phyloP scores from a whole-genome alignment of 1,284 basidiomycete genomes.

The Leccinum brunneo-olivaceum region DNA sequence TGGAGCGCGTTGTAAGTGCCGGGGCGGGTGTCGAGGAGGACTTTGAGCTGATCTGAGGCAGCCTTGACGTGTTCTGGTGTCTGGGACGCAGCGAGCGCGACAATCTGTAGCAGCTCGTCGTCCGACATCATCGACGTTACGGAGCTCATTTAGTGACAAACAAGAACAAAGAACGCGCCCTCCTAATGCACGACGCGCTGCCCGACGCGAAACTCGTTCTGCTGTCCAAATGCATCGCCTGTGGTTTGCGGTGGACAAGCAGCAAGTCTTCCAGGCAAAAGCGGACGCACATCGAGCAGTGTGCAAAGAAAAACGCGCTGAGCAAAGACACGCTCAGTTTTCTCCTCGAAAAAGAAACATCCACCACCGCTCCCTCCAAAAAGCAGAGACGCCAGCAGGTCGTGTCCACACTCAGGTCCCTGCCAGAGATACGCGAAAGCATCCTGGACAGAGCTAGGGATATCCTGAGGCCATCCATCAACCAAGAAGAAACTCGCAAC shows the following conservation, averaged over 20 bases:
- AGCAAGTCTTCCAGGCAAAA: slow-evolving; percentile 59
- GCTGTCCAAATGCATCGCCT: slow-evolving; percentile 57
- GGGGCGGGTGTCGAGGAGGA: slow-evolving; percentile 51
- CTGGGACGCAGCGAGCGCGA: slow-evolving; percentile 65
- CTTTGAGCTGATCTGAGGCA: slow-evolving; percentile 58
- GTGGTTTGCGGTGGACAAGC: slow-evolving; percentile 60
- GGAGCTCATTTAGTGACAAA: slow-evolving; percentile 21
- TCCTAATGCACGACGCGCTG: slow-evolving; percentile 21
- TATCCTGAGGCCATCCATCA: slow-evolving; percentile 32
- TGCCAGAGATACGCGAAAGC: slow-evolving; percentile 41
- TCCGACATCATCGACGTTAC: slow-evolving; percentile 21
- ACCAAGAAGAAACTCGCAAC: slow-evolving; percentile 6
- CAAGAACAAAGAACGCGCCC: slow-evolving; percentile 30
- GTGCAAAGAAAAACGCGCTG: slow-evolving; percentile 54
- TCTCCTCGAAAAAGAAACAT: slow-evolving; percentile 47
- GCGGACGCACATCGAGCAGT: slow-evolving; percentile 56
- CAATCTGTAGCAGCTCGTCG: slow-evolving; percentile 58
- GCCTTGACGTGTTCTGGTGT: slow-evolving; percentile 51
- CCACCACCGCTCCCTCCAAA: slow-evolving; percentile 33
- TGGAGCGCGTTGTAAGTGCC: slow-evolving; percentile 67
- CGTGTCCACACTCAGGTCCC: slow-evolving; percentile 41
- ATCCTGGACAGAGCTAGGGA: slow-evolving; percentile 52
- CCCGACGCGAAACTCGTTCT: slow-evolving; percentile 40
- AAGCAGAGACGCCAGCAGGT: slow-evolving; percentile 37
- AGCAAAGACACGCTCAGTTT: slow-evolving; percentile 47